These are phyloP conservation scores for Thelonectria olida DNA, from an alignment of 2,329 filamentous ascomycete species.

Conservation along the genomic window DNA sequence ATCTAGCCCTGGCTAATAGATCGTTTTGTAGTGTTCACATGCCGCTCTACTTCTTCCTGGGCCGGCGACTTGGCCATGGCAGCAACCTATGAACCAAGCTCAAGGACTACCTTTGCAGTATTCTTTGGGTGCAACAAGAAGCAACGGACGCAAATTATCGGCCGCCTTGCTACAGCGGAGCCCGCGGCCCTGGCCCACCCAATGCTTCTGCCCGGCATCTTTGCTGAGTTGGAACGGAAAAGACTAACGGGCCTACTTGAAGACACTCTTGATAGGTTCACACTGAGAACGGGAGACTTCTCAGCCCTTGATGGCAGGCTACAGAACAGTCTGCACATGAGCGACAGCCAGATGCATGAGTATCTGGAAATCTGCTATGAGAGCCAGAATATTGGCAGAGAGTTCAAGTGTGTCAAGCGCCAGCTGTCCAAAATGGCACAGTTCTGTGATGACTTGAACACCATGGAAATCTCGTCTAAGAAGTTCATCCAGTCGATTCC, in stretches of 20 bases:
- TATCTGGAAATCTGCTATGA: slow-evolving; percentile 15
- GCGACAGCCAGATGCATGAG: neutral
- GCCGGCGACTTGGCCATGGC: slow-evolving; percentile 8
- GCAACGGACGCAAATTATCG: neutral
- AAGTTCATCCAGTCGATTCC: neutral
- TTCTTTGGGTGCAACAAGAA: slow-evolving; percentile 2
- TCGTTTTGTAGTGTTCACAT: neutral
- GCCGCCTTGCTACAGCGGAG: neutral
- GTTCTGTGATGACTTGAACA: neutral
- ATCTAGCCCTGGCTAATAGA: neutral
- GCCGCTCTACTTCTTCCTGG: slow-evolving; percentile 1
- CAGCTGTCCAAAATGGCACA: neutral
- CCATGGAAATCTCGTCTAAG: neutral
- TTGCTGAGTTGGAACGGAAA: slow-evolving; percentile 12
- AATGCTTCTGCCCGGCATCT: slow-evolving; percentile 6
- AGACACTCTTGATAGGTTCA: neutral
- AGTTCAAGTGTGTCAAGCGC: slow-evolving; percentile 10
- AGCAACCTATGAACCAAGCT: neutral
- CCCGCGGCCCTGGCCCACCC: neutral
- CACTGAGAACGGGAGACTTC: neutral
- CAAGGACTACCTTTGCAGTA: neutral
- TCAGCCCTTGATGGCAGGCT: neutral
- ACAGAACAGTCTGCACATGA: neutral
- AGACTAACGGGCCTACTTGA: neutral
- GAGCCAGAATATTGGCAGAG: slow-evolving; percentile 5